A percentile compares a stretch with the other conserved stretches of the same genome.
Evolutionary conservation across 208 protist species (phyloP).

Genomic region (Blechomonas ayalai): DNA sequence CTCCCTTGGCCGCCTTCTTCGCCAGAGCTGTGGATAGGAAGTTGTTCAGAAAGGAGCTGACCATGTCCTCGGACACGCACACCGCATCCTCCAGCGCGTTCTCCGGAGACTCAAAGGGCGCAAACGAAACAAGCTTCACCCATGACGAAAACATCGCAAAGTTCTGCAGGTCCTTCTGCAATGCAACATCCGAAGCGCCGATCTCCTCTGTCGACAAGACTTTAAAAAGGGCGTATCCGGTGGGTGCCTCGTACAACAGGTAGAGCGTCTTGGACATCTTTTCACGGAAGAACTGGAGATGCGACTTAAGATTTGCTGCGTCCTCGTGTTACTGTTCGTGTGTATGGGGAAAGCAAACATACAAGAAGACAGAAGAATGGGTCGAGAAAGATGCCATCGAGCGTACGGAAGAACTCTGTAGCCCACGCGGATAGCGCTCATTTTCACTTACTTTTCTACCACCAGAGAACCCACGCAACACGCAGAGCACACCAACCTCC

Average conservation of each 20-base stretch:
- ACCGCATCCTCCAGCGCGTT: constrained; percentile 98
- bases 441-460: too few species aligned
- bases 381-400: background rate
- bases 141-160: constrained; percentile 93
- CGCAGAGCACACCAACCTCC: too few species aligned
- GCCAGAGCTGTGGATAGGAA: constrained; percentile 95
- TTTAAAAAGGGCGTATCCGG: constrained; percentile 97
- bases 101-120: constrained; percentile 95
- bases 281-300: background rate
- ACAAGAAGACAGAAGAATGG: constrained; percentile 4
- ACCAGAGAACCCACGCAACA: too few species aligned
- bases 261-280: constrained; percentile 89
- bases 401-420: too few species aligned
- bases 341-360: too few species aligned
- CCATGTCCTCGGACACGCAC: constrained; percentile 93
- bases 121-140: constrained; percentile 94
- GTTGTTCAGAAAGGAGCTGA: constrained; percentile 83
- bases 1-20: constrained; percentile 85
- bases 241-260: constrained; percentile 95
- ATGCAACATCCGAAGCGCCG: constrained; percentile 68
- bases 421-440: too few species aligned
- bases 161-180: constrained; percentile 92
- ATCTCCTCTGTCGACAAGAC: constrained; percentile 93
- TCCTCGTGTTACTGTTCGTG: too few species aligned
- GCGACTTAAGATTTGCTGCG: background rate